Evolutionary conservation across 2,329 filamentous ascomycete species (phyloP).

Genomic region (Verticillium nonalfalfae): DNA sequence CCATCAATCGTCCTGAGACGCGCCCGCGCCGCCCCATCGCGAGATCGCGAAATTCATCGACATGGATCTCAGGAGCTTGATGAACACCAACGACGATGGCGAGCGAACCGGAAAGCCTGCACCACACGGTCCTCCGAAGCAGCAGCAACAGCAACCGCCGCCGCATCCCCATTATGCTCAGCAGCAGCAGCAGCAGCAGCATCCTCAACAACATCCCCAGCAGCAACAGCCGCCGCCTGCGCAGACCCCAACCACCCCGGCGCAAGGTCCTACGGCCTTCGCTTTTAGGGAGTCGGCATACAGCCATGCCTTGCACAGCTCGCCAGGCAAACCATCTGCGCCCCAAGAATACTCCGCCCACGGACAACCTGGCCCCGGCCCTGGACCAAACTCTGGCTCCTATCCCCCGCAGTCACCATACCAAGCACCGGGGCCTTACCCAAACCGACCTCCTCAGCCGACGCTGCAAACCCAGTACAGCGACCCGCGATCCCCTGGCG

Average conservation of each 20-base stretch:
- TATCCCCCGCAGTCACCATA: conserved; percentile 33
- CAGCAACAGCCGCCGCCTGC: conserved; percentile 16
- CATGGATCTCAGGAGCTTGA: conserved; percentile 49
- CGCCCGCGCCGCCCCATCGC: not conserved
- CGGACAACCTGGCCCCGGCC: not conserved
- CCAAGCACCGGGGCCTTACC: conserved; percentile 33
- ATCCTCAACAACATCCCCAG: conserved; percentile 20
- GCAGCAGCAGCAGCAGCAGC: conserved; percentile 20
- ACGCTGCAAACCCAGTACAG: conserved; percentile 39
- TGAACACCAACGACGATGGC: conserved; percentile 45
- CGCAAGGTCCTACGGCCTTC: conserved; percentile 35
- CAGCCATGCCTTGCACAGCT: conserved; percentile 29
- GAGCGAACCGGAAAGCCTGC: conserved; percentile 18
- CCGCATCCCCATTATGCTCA: conserved; percentile 5
- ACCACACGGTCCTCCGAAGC: conserved; percentile 14
- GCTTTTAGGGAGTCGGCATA: conserved; percentile 41
- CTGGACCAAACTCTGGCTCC: conserved; percentile 18
- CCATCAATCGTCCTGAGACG: not conserved
- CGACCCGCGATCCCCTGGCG: conserved; percentile 45
- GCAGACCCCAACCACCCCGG: conserved; percentile 15
- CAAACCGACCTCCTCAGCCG: conserved; percentile 33
- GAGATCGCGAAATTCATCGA: conserved; percentile 3
- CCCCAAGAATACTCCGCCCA: conserved; percentile 35
- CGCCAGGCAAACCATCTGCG: conserved; percentile 35
- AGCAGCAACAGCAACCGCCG: conserved; percentile 6